Percentiles rank a stretch among this genome's conserved stretches.
Conservation (phyloP, 352 stramenopile genomes). For the Phytopythium cucurbitacearum region DNA sequence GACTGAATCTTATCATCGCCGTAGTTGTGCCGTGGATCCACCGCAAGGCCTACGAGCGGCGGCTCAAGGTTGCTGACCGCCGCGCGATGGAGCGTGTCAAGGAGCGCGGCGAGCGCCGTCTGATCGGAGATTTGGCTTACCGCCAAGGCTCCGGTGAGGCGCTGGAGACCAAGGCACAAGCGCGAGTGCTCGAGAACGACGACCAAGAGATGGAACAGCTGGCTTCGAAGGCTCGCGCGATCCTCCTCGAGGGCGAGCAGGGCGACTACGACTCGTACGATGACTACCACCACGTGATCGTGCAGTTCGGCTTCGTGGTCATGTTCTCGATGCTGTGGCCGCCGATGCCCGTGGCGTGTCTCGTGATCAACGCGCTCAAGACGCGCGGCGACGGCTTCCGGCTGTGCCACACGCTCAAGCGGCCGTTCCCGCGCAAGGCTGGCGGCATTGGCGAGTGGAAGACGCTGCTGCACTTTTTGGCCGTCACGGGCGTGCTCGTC, state of each 20-base stretch:
- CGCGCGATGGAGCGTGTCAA: constrained; percentile 69
- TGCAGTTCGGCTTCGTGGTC: constrained; percentile 83
- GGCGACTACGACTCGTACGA: constrained; percentile 79
- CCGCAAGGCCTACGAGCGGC: constrained; percentile 63
- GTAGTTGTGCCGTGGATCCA: constrained; percentile 71
- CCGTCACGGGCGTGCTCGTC: constrained; percentile 62
- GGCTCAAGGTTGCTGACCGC: constrained; percentile 43
- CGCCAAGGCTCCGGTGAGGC: constrained; percentile 27
- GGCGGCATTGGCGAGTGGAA: constrained; percentile 73
- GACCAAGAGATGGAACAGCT: constrained; percentile 57
- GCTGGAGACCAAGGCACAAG: constrained; percentile 61
- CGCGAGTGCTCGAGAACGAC: constrained; percentile 63
- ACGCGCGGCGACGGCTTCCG: constrained; percentile 73
- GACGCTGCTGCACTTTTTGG: constrained; percentile 61
- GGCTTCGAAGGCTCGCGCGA: constrained; percentile 60
- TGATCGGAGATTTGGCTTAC: constrained; percentile 64
- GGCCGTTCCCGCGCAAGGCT: constrained; percentile 69
- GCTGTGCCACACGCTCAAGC: constrained; percentile 65
- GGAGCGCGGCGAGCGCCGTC: constrained; percentile 47
- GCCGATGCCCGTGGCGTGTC: constrained; percentile 69
- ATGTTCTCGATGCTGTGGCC: constrained; percentile 88
- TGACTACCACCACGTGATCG: constrained; percentile 76
- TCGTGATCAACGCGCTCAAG: constrained; percentile 79
- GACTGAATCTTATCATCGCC: constrained; percentile 69
- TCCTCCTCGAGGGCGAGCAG: constrained; percentile 74